Evolutionary conservation across 1,284 basidiomycete species (phyloP), one percentile per base, ranked within the genome.

Genomic region (Serendipita sp.): DNA sequence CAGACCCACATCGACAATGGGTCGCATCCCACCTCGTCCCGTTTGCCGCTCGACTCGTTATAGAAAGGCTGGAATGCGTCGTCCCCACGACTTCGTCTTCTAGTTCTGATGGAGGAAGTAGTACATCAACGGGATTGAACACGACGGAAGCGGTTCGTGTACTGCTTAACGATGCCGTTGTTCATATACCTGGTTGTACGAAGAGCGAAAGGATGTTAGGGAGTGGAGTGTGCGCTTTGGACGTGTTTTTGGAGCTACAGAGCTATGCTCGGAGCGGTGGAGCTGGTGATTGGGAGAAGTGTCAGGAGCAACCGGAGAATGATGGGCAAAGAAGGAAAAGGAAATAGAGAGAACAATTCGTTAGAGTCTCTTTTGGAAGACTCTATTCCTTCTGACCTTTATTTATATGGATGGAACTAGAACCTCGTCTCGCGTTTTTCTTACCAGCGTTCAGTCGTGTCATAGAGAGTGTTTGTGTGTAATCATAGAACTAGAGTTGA

Each of bases 191-290:
- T n/a, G 53, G 71, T 78, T 81, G 0, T 70, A 87, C 17, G 73
- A 74, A 50, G 86, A 88, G 67, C 88, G 86, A 68, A 79, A 75
- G 4, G 78, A 68, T 2, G 38, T 72, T 4, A 70, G 72, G 42
- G 70, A 71, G 82, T 64, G 82, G 83, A 2, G 61, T 91, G 66
- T 93, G 90, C 68, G 71, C 74, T 64, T 70, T 93, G 53, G 74
- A 78, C 5, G 77, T 74, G 10, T 93, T 92, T 67, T 79, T 91
- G 34, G 74, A 78, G 65, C 87, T 85, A 67, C 90, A 91, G 73
- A 68, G 64, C 5, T 91, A 86, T 69, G 79, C 87, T 15, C 76
- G 79, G 66, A 77, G 75, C 58, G 76, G 83, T 65, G 90, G 86
- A 0, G 75, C 78, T 10, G 84, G 84, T 0, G 83, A 87, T 68